Evolutionary conservation across 116 monocot genomes (phyloP).

Genomic region (Iris pallida): DNA sequence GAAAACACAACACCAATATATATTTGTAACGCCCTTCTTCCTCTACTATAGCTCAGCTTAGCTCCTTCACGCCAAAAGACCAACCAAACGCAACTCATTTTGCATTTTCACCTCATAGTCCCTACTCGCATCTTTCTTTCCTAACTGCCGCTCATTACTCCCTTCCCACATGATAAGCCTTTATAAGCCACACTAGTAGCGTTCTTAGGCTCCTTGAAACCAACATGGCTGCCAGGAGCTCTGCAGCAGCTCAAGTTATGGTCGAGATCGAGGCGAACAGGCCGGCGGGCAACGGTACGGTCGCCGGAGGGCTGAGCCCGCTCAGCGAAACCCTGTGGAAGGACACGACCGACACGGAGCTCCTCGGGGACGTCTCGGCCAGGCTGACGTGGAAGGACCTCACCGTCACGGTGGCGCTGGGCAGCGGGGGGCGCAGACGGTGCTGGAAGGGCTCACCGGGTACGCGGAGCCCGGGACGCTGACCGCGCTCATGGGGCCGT

Average conservation of each 20-base stretch:
- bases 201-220: not conserved
- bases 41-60: too few relatives aligned
- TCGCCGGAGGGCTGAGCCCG: conserved; percentile 50
- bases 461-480: conserved; percentile 72
- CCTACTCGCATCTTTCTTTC: too few relatives aligned
- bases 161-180: too few relatives aligned
- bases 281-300: conserved; percentile 21
- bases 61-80: too few relatives aligned
- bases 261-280: conserved; percentile 45
- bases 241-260: conserved; percentile 31
- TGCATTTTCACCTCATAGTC: too few relatives aligned
- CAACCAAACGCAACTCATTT: too few relatives aligned
- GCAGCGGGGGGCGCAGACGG: conserved; percentile 53
- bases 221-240: conserved; percentile 4
- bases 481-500: conserved; percentile 89
- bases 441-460: conserved; percentile 67
- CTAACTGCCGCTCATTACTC: too few relatives aligned
- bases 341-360: conserved; percentile 37
- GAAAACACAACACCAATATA: too few relatives aligned
- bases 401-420: conserved; percentile 57
- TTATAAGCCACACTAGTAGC: not conserved
- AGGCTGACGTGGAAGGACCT: conserved; percentile 79
- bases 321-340: conserved; percentile 85
- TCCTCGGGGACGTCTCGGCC: conserved; percentile 73
- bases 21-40: too few relatives aligned